Percentiles rank a stretch among this genome's conserved stretches.
Conservation (phyloP, 2,329 filamentous ascomycete genomes). For the Botrytis tulipae region DNA sequence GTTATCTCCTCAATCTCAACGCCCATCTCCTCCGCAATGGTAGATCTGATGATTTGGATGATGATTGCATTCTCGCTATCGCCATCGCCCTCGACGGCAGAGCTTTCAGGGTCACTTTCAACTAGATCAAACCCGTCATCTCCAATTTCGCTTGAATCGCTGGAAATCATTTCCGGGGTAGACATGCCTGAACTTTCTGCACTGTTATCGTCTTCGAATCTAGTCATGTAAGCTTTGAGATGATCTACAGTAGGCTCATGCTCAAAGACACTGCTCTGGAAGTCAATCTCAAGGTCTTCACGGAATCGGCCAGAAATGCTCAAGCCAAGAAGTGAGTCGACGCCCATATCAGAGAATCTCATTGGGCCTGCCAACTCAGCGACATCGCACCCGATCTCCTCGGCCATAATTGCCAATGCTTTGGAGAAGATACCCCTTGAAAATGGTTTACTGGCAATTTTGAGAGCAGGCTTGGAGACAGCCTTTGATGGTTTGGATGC, state of each 20-base stretch:
- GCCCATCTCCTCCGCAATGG: slow-evolving; percentile 23
- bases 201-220: slow-evolving; percentile 8
- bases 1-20: slow-evolving; percentile 21
- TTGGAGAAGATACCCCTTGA: slow-evolving; percentile 24
- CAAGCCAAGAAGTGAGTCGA: slow-evolving; percentile 59
- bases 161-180: slow-evolving; percentile 17
- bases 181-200: slow-evolving; percentile 12
- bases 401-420: slow-evolving; percentile 55
- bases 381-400: slow-evolving; percentile 54
- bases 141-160: not conserved
- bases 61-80: slow-evolving; percentile 13
- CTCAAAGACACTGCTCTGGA: slow-evolving; percentile 49
- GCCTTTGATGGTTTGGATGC: not conserved
- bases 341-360: slow-evolving; percentile 54
- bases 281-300: slow-evolving; percentile 54
- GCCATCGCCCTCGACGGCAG: not conserved
- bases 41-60: slow-evolving; percentile 25
- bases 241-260: slow-evolving; percentile 24
- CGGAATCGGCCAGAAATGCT: slow-evolving; percentile 55
- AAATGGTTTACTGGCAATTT: slow-evolving; percentile 34
- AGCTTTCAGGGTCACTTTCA: slow-evolving; percentile 4
- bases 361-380: slow-evolving; percentile 55
- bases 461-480: not conserved
- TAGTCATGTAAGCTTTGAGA: slow-evolving; percentile 20
- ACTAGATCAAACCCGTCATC: slow-evolving; percentile 13